phyloP scores from a whole-genome alignment of 1,284 basidiomycete species.

The Takashimella koratensis region DNA sequence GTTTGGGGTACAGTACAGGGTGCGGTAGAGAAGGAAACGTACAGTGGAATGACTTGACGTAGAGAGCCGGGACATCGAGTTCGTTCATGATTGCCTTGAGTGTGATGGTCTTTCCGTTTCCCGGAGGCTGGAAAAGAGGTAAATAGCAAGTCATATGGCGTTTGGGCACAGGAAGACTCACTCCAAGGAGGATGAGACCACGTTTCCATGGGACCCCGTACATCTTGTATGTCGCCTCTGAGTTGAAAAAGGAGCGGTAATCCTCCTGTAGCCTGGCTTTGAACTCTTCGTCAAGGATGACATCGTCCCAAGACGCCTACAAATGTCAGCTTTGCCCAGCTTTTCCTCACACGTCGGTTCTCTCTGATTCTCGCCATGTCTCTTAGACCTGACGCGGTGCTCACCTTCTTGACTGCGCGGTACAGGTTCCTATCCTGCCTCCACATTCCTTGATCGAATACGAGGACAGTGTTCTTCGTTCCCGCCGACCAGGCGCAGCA shows the following conservation, averaged over 20 bases:
- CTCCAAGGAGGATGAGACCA: constrained; percentile 44
- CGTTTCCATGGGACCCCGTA: constrained; percentile 75
- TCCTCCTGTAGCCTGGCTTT: constrained; percentile 67
- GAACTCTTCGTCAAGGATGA: constrained; percentile 68
- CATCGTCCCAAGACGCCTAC: constrained; percentile 47
- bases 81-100: constrained; percentile 58
- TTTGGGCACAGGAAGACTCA: constrained; percentile 2
- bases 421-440: no score
- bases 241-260: constrained; percentile 63
- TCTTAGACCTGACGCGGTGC: no score
- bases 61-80: constrained; percentile 57
- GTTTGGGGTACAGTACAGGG: no score
- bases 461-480: no score
- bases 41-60: constrained; percentile 60
- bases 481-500: no score
- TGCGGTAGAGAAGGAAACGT: no score
- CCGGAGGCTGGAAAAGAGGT: constrained; percentile 44
- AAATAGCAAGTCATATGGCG: no score
- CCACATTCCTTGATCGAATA: no score
- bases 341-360: no score
- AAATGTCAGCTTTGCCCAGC: no score
- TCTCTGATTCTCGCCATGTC: no score
- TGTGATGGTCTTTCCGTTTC: constrained; percentile 79
- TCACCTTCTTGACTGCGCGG: no score
- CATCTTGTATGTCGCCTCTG: constrained; percentile 64